Evolutionary conservation across 148 eudicot species (phyloP), one percentile per base, ranked within the genome.

Genomic region (Nepenthes mirabilis): DNA sequence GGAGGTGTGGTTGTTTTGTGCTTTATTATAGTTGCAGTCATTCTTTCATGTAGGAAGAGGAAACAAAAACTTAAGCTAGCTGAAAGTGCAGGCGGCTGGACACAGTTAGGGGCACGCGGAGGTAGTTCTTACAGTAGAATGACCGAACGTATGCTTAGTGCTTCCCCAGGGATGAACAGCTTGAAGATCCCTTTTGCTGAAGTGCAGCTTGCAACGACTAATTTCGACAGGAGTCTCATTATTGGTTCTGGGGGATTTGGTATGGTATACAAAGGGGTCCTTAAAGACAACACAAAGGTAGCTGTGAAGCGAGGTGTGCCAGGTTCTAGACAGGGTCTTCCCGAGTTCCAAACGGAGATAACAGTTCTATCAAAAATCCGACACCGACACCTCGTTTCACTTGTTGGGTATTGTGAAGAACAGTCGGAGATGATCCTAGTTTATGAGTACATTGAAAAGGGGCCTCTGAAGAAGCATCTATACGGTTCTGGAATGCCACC

Each of bases 201-300:
- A 65, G 57, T 91, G 56, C 84, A 83, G 53, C 57, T 60, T n/a
- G 94, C 91, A 1, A 91, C 98, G 2, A 86, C 80, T 62, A 88
- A 83, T 63, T 91, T 91, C 35, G 91, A 91, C 63, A 78, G 72
- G 70, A 79, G 65, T 59, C 62, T 88, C 57, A 52, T 91, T 2
- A 65, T 91, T 37, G 98, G 98, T 48, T 80, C 90, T 0, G 98
- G 98, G 33, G 98, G 98, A 14, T 91, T 91, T 68, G 98, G 98
- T 36, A 80, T 86, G 85, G 98, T 91, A 35, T 91, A 76, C 71
- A 88, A 80, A 76, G 98, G 83, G 34, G 71, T 80, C 34, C 85
- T 88, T 52, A 61, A 75, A 58, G 83, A 91, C 56, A 80, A 79
- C 54, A 70, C 74, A 9, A 77, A 72, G 61, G 91, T 91, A 9